phyloP scores from a whole-genome alignment of 805 yeast species.

The Schwanniomyces pseudopolymorphus region DNA sequence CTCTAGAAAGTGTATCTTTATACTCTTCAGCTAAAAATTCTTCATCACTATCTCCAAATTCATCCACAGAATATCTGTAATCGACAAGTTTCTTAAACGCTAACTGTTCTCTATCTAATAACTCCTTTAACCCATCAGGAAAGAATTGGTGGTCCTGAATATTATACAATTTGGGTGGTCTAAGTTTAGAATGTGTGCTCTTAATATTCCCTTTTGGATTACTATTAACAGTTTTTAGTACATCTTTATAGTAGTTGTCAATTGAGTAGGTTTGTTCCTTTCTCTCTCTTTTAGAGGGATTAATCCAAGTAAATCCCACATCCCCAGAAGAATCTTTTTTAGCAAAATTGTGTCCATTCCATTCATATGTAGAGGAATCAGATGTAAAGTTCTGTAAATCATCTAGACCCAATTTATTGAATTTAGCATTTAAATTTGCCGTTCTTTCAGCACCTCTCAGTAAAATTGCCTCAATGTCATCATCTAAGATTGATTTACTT shows the following conservation, averaged over 20 bases:
- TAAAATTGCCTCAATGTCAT: conserved; percentile 82
- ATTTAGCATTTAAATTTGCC: conserved; percentile 72
- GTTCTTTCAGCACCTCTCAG: conserved; percentile 82
- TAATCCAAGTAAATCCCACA: conserved; percentile 57
- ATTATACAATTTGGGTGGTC: conserved; percentile 62
- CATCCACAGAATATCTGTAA: conserved; percentile 57
- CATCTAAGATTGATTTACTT: conserved; percentile 39
- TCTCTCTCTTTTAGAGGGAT: conserved; percentile 73
- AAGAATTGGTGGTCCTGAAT: conserved; percentile 77
- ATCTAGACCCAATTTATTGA: conserved; percentile 83
- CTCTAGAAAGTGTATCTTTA: conserved; percentile 36
- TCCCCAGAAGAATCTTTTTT: conserved; percentile 43
- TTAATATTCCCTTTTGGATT: conserved; percentile 11
- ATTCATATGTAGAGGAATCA: conserved; percentile 88
- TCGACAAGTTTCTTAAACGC: conserved; percentile 60
- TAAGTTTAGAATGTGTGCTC: conserved; percentile 29
- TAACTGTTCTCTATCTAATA: conserved; percentile 64
- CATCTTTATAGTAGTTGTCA: conserved; percentile 75
- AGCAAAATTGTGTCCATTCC: conserved; percentile 92
- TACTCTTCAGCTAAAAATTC: conserved; percentile 49
- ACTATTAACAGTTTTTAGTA: conserved; percentile 35
- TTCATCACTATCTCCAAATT: conserved; percentile 58
- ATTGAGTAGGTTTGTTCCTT: conserved; percentile 77
- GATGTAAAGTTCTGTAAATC: conserved; percentile 90
- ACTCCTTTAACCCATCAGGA: conserved; percentile 49